Conservation (phyloP, 345 rosid species). For the Brassica carinata region DNA sequence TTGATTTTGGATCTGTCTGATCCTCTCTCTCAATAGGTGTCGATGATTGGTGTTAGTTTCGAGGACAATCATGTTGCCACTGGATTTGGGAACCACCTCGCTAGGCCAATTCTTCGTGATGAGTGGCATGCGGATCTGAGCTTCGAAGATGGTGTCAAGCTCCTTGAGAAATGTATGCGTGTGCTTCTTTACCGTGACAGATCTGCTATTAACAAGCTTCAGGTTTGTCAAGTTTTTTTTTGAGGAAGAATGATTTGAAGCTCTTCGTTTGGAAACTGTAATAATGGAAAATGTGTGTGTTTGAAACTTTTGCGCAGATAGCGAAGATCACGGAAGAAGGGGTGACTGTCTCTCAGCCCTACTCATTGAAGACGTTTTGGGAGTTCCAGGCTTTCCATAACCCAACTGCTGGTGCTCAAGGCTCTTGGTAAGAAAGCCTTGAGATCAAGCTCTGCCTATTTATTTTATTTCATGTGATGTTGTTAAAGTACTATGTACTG, state of each 20-base stretch:
- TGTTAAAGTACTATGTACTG: not conserved
- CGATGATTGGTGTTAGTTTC: slow-evolving; percentile 89
- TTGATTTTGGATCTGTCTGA: slow-evolving; percentile 18
- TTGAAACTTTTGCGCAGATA: slow-evolving; percentile 55
- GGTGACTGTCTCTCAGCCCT: slow-evolving; percentile 78
- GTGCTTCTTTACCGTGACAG: slow-evolving; percentile 96
- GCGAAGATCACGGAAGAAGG: slow-evolving; percentile 94
- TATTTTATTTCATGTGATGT: not conserved
- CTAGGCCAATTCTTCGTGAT: slow-evolving; percentile 91
- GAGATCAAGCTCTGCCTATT: not conserved
- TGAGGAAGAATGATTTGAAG: not conserved
- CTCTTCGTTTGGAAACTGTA: not conserved
- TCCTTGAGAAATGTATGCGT: slow-evolving; percentile 97
- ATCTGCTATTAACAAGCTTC: slow-evolving; percentile 94
- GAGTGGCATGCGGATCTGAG: slow-evolving; percentile 91
- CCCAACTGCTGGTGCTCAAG: slow-evolving; percentile 87
- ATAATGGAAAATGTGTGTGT: not conserved
- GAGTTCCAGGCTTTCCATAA: slow-evolving; percentile 76
- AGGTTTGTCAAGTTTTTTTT: slow-evolving; percentile 53
- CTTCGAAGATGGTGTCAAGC: slow-evolving; percentile 87
- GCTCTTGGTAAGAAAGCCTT: slow-evolving; percentile 69
- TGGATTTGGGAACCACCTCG: slow-evolving; percentile 96
- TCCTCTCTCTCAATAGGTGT: slow-evolving; percentile 53
- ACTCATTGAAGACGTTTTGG: slow-evolving; percentile 90
- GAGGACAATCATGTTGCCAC: slow-evolving; percentile 96